Conservation (phyloP, 345 rosid genomes). For the Atalantia buxifolia region DNA sequence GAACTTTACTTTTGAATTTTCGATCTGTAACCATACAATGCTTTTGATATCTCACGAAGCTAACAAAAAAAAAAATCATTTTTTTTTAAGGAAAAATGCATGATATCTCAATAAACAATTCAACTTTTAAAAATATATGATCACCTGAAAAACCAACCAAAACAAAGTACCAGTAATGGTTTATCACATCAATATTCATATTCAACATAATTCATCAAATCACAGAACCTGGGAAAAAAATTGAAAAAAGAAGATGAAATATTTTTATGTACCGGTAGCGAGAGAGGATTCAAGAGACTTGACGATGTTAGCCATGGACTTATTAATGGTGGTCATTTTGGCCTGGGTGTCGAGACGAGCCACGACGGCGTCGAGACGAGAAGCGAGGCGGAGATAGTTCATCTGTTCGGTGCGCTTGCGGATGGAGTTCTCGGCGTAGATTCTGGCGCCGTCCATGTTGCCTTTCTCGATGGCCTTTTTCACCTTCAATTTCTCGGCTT, state of each 20-base stretch:
- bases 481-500: slow-evolving; percentile 88
- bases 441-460: slow-evolving; percentile 96
- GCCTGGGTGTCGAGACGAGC: slow-evolving; percentile 95
- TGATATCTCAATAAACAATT: background rate
- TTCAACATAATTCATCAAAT: background rate
- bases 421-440: slow-evolving; percentile 96
- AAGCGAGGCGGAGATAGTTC: slow-evolving; percentile 92
- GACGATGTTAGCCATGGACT: slow-evolving; percentile 84
- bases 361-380: slow-evolving; percentile 93
- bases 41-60: background rate
- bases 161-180: background rate
- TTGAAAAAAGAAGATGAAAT: background rate
- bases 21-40: background rate
- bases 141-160: background rate
- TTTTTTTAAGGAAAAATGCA: too few relatives aligned
- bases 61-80: background rate
- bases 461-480: slow-evolving; percentile 99
- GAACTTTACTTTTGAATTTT: background rate
- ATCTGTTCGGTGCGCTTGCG: slow-evolving; percentile 96
- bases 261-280: slow-evolving; percentile 57
- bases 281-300: slow-evolving; percentile 93
- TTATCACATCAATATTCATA: too few relatives aligned
- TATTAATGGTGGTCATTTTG: slow-evolving; percentile 86
- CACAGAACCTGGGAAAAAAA: background rate
- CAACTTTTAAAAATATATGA: background rate